Evolutionary conservation across 2,329 filamentous ascomycete genomes (phyloP).

Genomic region (Alternaria consortialis): DNA sequence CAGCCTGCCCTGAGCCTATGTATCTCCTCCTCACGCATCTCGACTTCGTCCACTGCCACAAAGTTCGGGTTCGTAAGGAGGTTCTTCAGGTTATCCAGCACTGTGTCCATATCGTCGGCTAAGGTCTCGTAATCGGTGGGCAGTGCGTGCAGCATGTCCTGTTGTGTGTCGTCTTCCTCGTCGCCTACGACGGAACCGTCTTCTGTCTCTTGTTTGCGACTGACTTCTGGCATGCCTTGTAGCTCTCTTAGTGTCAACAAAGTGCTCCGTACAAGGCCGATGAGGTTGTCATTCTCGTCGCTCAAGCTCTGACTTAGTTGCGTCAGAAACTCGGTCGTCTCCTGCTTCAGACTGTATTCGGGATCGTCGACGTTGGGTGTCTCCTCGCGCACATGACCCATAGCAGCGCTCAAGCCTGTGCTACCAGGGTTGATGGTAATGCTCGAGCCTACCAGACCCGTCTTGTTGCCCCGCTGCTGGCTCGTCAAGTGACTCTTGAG

Average conservation of each 20-base stretch:
- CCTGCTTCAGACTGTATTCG: slow-evolving; percentile 76
- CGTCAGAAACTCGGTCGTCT: slow-evolving; percentile 91
- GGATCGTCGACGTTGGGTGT: slow-evolving; percentile 62
- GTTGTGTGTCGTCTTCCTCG: slow-evolving; percentile 43
- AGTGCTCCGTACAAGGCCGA: slow-evolving; percentile 75
- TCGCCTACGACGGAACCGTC: slow-evolving; percentile 39
- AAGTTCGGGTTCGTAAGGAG: slow-evolving; percentile 96
- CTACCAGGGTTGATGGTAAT: slow-evolving; percentile 56
- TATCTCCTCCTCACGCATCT: slow-evolving; percentile 92
- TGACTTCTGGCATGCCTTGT: slow-evolving; percentile 61
- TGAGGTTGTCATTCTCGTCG: slow-evolving; percentile 88
- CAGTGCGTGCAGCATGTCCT: slow-evolving; percentile 55
- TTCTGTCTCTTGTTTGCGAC: slow-evolving; percentile 35
- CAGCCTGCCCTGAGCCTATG: slow-evolving; percentile 81
- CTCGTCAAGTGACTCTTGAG: slow-evolving; percentile 88
- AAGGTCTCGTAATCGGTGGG: slow-evolving; percentile 74
- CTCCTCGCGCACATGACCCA: slow-evolving; percentile 62
- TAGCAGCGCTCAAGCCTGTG: slow-evolving; percentile 34
- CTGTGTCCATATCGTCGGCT: slow-evolving; percentile 74
- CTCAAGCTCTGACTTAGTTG: slow-evolving; percentile 82
- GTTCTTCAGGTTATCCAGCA: slow-evolving; percentile 81
- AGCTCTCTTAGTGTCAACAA: slow-evolving; percentile 74
- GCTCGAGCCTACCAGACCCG: slow-evolving; percentile 57
- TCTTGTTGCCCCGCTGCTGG: slow-evolving; percentile 59
- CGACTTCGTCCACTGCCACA: slow-evolving; percentile 92